A percentile compares a stretch with the other conserved stretches of the same genome.
Conservation (phyloP, 1,284 basidiomycete genomes). For the Mycocalia duriaeana region DNA sequence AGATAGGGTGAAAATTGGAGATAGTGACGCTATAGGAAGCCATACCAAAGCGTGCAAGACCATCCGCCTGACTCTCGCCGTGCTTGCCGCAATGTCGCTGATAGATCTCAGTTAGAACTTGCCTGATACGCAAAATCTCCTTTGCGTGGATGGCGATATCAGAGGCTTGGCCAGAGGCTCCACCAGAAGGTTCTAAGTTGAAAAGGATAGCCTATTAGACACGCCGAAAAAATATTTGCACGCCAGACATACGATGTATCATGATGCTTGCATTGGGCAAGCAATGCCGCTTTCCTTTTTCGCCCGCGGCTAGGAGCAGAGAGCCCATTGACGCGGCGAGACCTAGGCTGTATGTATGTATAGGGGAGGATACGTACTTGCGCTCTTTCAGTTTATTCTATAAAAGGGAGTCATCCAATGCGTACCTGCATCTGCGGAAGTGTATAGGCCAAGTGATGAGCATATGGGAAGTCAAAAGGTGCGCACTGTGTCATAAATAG, state of each 20-base stretch:
- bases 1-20: conserved; percentile 12
- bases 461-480: conserved; percentile 7
- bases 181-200: conserved; percentile 93
- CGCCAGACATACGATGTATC: conserved; percentile 80
- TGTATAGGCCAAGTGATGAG: conserved; percentile 3
- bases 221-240: no score
- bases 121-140: conserved; percentile 85
- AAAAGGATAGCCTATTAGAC: no score
- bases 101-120: conserved; percentile 81
- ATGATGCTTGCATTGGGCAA: conserved; percentile 91
- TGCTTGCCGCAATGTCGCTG: conserved; percentile 69
- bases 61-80: conserved; percentile 60
- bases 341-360: conserved; percentile 92
- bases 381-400: background rate
- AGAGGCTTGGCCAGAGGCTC: conserved; percentile 87
- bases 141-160: conserved; percentile 93
- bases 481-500: conserved; percentile 88
- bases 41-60: conserved; percentile 75
- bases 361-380: conserved; percentile 86
- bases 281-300: conserved; percentile 82
- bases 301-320: conserved; percentile 81
- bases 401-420: conserved; percentile 12
- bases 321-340: conserved; percentile 94
- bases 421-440: conserved; percentile 66
- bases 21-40: conserved; percentile 15